Evolutionary conservation across 345 rosid species (phyloP).

Genomic region (Populus davidiana): DNA sequence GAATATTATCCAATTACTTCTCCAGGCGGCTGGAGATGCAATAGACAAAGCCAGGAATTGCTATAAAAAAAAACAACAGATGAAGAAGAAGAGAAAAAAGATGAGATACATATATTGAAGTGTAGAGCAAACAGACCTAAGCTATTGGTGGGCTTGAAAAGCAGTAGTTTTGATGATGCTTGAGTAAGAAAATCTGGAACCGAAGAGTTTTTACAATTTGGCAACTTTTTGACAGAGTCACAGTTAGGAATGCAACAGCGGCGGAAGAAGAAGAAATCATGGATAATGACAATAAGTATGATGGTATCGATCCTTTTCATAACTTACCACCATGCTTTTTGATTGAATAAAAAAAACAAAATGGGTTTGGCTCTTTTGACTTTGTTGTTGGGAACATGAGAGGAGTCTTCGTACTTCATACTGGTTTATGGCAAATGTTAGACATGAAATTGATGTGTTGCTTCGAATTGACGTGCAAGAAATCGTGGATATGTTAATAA

Average conservation of each 20-base stretch:
- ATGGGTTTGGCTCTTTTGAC: conserved; percentile 13
- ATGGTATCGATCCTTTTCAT: not conserved
- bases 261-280: not conserved
- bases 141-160: not conserved
- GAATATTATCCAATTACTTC: not conserved
- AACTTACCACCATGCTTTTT: not conserved
- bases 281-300: not conserved
- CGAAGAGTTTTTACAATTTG: not conserved
- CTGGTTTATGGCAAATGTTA: not conserved
- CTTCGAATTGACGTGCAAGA: not conserved
- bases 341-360: not conserved
- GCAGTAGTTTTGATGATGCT: not conserved
- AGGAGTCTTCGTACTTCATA: not conserved
- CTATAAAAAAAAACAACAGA: not conserved
- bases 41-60: not conserved
- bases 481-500: too few relatives aligned
- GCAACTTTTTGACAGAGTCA: not conserved
- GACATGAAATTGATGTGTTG: not conserved
- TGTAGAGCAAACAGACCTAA: not conserved
- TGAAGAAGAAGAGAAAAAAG: not conserved
- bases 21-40: not conserved
- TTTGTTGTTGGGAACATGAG: not conserved
- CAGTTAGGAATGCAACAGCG: not conserved
- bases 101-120: not conserved
- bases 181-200: not conserved